Base-by-base conservation (phyloP, 148 eudicot genomes). In the Camellia japonica region DNA sequence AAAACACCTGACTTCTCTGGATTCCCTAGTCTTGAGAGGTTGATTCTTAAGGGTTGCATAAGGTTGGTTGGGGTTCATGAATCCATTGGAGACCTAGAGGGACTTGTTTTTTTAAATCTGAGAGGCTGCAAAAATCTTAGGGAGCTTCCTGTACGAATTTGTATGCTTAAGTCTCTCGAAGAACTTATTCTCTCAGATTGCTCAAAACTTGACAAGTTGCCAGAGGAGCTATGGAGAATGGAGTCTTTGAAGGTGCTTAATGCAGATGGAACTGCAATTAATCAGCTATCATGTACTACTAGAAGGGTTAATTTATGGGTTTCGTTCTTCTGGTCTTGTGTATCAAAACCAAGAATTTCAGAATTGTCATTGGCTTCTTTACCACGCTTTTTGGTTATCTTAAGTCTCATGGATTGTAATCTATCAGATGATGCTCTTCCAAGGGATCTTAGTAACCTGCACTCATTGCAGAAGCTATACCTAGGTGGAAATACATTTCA, bases 101-200 rank as follows among this genome's bases (percentile, higher is more conserved):
- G 11, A 43, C 79, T 77, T 41, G 42, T 62, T 64, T 13, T 59
- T 3, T 49, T 63, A 60, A 77, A 77, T 63, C 70, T 77, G 2
- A 77, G 63, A 66, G 72, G 62, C 46, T 77, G 80, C 14, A 66
- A 65, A 77, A 77, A 52, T 47, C 72, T 77, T 4, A 30, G 16
- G 80, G 49, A 30, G 68, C 68, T 77, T 77, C 71, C 80, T 20
- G 19, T 15, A 42, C 30, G 43, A 30, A 10, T n/a, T 65, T 61
- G 54, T 54, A 5, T 44, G 62, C 72, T 66, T 11, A 77, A 67
- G 20, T 78, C 73, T 41, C 80, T 78, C 14, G 30, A 30, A 7
- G 51, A n/a, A 15, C 64, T 78, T 6, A 66, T 52, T 66, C 63
- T 78, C 7, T 52, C 52, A 20, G 80, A 61, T 18, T 78, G 80